Evolutionary conservation across 1,139 yeast species (phyloP).

Genomic region (Geotrichum armillariae): DNA sequence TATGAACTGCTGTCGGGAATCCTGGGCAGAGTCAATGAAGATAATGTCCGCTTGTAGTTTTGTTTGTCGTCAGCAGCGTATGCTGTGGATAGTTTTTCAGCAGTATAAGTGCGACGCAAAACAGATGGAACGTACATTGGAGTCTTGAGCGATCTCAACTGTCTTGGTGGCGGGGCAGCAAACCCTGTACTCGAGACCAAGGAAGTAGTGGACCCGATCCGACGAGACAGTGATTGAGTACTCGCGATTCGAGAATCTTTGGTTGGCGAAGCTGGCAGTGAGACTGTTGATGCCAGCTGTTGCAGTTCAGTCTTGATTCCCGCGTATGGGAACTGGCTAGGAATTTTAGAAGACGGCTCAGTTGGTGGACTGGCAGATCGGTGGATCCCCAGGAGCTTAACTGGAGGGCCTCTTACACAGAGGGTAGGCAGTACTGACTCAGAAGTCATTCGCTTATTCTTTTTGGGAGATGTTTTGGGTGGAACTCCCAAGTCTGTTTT

Average conservation of each 20-base stretch:
- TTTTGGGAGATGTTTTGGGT: slow-evolving; percentile 6
- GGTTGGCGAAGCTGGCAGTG: slow-evolving; percentile 8
- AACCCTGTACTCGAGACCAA: neutral
- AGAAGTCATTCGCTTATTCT: slow-evolving; percentile 12
- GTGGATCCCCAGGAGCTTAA: slow-evolving; percentile 13
- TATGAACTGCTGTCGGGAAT: neutral
- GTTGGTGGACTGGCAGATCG: slow-evolving; percentile 7
- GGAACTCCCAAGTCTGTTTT: too few species aligned
- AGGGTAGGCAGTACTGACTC: slow-evolving; percentile 18
- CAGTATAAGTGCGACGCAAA: slow-evolving; percentile 54
- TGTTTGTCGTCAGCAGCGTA: neutral
- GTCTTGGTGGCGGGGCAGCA: slow-evolving; percentile 26
- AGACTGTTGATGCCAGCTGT: slow-evolving; percentile 1
- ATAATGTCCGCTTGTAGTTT: slow-evolving; percentile 25
- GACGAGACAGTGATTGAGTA: neutral
- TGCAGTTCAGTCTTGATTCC: slow-evolving; percentile 4
- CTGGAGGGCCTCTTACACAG: slow-evolving; percentile 12
- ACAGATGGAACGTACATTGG: slow-evolving; percentile 93
- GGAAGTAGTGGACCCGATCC: neutral
- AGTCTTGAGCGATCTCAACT: slow-evolving; percentile 56
- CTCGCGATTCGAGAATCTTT: neutral
- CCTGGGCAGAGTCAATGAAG: slow-evolving; percentile 32
- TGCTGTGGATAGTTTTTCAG: slow-evolving; percentile 3
- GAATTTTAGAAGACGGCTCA: neutral
- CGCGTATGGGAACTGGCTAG: neutral